Base-by-base conservation (phyloP, 208 protist genomes). In the Acanthamoeba healyi region DNA sequence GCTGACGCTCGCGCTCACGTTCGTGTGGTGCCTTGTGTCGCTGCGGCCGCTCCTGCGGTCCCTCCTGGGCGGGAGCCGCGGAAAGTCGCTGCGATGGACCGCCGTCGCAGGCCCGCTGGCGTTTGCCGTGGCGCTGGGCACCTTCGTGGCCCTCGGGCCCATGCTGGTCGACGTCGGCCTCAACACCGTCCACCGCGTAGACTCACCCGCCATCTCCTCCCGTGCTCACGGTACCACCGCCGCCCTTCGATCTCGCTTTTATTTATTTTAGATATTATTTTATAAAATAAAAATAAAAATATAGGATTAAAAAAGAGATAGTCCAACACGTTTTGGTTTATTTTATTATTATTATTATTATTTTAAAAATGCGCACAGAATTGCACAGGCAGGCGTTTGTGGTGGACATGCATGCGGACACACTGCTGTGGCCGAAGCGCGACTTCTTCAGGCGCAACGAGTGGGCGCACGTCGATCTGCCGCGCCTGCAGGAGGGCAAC, bases 341-440 rank as follows among this genome's bases (percentile, higher is more conserved):
- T 56, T 58, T 26, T n/a, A 12, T 26, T n/a, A 58, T 26, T n/a
- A 70, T 36, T 10, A 38, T 63, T 58, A 32, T 34, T 26, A 63
- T 63, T 1, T 4, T 88, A 42, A 40, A 61, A 61, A 51, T 63
- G 63, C 12, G 10, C 6, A 58, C 24, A 86, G 74, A 34, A 6
- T n/a, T 94, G 38, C 92, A 94, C 72, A 88, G 29, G 4, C 9
- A 15, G 15, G 44, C 54, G 32, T 81, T 38, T 5, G 44, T 94
- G 15, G 72, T 77, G 34, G 92, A 94, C 92, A 94, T 94, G 92
- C 92, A 94, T 72, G 36, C 72, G 19, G 92, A 94, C 72, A 94
- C 70, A 17, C 74, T 94, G 22, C 38, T 94, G 72, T 94, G 92
- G 92, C 61, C 61, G 22, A 32, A 81, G 74, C 65, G 92, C 36